Evolutionary conservation across 352 stramenopile species (phyloP), one percentile per base, ranked within the genome.

Genomic region (Phytophthora foliorum): DNA sequence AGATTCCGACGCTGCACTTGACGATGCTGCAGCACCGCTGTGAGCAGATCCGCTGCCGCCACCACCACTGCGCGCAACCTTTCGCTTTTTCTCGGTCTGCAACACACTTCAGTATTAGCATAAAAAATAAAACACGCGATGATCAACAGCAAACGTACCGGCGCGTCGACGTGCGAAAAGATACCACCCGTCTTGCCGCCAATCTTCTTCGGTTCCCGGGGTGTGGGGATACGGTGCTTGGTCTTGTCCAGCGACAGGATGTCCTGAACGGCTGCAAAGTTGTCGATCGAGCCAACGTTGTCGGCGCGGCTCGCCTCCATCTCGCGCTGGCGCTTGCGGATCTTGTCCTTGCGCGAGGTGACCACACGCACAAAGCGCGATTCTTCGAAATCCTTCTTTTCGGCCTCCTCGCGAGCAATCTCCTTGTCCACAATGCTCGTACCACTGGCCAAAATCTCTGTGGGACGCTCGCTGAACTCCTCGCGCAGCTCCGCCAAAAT

Each of bases 301-400:
- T 93, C 88, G 39, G 83, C 77, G 27, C 84, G 81, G 42, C 78
- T 93, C 10, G 86, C 81, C 53, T 94, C 86, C 51, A 86, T 82
- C 55, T 96, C 88, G 66, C 89, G 89, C 75, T 93, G 84, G 13
- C 87, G 87, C 65, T 95, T 96, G 67, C 86, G 82, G 38, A 95
- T 91, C 69, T 96, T 96, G 78, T 96, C 89, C 61, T 96, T 96
- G 61, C 87, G 82, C 34, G 86, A 94, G 31, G 86, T 94, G 55
- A 96, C 89, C 36, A 95, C 77, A 60, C 89, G 89, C 50, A 96
- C 89, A 46, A 96, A 96, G 36, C 89, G 87, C 6, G 83, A 90
- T 58, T 96, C 89, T 70, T 96, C 89, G 63, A 89, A 96, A 9
- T 92, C 83, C 50, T 84, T 90, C 75, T 94, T 94, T 62, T 96